Evolutionary conservation across 1,284 basidiomycete genomes (phyloP), one percentile per base, ranked within the genome.

Genomic region (Tilletia caries): DNA sequence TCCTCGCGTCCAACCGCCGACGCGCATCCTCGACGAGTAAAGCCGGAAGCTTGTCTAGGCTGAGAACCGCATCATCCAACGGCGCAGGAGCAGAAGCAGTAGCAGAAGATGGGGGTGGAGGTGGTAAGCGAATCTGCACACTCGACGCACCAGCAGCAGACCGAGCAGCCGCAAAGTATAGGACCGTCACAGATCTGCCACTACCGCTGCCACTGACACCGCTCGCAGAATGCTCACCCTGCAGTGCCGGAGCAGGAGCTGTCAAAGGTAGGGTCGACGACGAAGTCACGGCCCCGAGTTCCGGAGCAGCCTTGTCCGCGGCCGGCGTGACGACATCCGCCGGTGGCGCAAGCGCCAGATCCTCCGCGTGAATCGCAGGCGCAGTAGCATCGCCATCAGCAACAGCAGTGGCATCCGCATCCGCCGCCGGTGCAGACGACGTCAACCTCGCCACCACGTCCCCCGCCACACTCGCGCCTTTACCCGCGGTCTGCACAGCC

Each of bases 21-120:
- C 58, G 58, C 29, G 58, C 32, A 34, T 83, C 12, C 23, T 86
- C 84, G 29, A 84, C 79, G 50, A 92, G 86, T 27, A 89, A 79
- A 12, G 81, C 76, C 23, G 84, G 79, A 15, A 92, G 86, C 1
- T 85, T 85, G 10, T 86, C 85, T n/a, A 91, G 86, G 3, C 84
- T 85, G 72, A 89, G 34, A 37, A 13, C 29, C 20, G 48, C 23
- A n/a, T n/a, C n/a, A n/a, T n/a, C n/a, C n/a, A n/a, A n/a, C n/a
- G n/a, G n/a, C n/a, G 23, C 23, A 58, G 52, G 23, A 25, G 12
- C 10, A 6, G 48, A 23, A 52, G 48, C 12, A 58, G 54, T 10
- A 58, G 54, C 10, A 27, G 54, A 62, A 13, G 58, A 34, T 3
- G 58, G 32, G 10, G 33, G 20, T 25, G 27, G 20, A 37, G 32